A percentile compares a stretch with the other conserved stretches of the same genome.
These are phyloP conservation scores for Phyllosticta paracitricarpa DNA, from an alignment of 2,329 filamentous ascomycete species.

Conservation along the genomic window DNA sequence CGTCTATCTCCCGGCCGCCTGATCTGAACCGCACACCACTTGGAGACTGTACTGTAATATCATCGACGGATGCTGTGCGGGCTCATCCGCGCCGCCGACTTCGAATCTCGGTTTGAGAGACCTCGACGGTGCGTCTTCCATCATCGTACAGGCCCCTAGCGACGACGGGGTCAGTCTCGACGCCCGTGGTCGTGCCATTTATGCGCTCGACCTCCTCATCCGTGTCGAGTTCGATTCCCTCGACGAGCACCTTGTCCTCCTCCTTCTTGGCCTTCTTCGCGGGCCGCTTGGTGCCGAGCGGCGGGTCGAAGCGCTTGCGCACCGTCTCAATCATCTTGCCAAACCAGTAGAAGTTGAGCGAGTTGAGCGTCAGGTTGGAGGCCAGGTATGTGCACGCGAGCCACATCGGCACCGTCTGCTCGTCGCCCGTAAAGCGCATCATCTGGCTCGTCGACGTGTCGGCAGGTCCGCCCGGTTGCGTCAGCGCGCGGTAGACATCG, in stretches of 20 bases:
- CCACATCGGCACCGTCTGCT: constrained; percentile 51
- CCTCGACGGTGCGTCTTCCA: constrained; percentile 4
- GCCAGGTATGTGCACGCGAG: constrained; percentile 57
- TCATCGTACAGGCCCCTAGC: constrained; percentile 7
- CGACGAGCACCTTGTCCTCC: constrained; percentile 14
- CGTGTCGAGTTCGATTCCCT: constrained; percentile 13
- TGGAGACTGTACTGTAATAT: background rate
- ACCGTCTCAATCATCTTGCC: constrained; percentile 76
- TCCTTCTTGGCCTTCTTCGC: constrained; percentile 16
- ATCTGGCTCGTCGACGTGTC: constrained; percentile 28
- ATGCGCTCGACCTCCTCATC: constrained; percentile 11
- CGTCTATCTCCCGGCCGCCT: background rate
- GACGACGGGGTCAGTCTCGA: background rate
- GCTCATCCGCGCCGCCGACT: constrained; percentile 4
- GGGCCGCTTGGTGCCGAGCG: constrained; percentile 33
- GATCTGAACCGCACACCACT: background rate
- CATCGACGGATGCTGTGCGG: background rate
- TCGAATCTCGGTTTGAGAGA: background rate
- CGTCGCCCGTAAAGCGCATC: constrained; percentile 35
- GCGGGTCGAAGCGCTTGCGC: constrained; percentile 62
- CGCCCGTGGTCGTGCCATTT: background rate
- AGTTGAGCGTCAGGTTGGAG: constrained; percentile 63
- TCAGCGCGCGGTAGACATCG: constrained; percentile 49
- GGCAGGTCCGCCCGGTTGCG: constrained; percentile 9
- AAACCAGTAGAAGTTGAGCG: constrained; percentile 78